phyloP scores from a whole-genome alignment of 2,329 filamentous ascomycete species.

The Thelonectria rubi region DNA sequence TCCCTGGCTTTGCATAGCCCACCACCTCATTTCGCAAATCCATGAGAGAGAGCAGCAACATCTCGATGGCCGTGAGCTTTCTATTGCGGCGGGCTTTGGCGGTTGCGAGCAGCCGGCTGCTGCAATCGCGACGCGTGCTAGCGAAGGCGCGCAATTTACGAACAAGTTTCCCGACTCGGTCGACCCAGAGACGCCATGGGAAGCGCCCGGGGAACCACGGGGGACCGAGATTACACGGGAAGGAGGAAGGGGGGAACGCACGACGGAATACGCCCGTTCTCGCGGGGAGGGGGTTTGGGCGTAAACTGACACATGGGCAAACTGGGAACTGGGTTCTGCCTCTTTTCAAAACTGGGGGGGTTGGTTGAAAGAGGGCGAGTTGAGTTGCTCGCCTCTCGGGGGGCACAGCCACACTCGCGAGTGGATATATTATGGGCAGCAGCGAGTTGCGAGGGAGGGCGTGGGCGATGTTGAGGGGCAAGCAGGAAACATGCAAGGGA shows the following conservation, averaged over 20 bases:
- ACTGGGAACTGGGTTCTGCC: too few species aligned
- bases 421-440: not conserved
- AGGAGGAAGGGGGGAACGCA: not conserved
- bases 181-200: too few species aligned
- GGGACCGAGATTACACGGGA: not conserved
- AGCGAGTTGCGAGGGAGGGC: not conserved
- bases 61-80: not conserved
- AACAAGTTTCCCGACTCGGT: too few species aligned
- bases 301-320: too few species aligned
- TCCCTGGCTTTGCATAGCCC: conserved; percentile 13
- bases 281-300: too few species aligned
- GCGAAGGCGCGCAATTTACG: too few species aligned
- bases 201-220: not conserved
- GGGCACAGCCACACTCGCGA: not conserved
- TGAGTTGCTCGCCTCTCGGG: not conserved
- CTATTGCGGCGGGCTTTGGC: not conserved
- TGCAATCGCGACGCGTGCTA: too few species aligned
- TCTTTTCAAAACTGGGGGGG: not conserved
- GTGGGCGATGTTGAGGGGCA: not conserved
- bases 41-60: not conserved
- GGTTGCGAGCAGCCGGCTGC: too few species aligned
- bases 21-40: conserved; percentile 11
- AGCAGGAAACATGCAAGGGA: not conserved
- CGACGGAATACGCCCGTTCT: not conserved
- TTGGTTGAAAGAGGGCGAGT: not conserved